Conservation (phyloP, 495 filamentous ascomycete genomes). For the Podospora australis region DNA sequence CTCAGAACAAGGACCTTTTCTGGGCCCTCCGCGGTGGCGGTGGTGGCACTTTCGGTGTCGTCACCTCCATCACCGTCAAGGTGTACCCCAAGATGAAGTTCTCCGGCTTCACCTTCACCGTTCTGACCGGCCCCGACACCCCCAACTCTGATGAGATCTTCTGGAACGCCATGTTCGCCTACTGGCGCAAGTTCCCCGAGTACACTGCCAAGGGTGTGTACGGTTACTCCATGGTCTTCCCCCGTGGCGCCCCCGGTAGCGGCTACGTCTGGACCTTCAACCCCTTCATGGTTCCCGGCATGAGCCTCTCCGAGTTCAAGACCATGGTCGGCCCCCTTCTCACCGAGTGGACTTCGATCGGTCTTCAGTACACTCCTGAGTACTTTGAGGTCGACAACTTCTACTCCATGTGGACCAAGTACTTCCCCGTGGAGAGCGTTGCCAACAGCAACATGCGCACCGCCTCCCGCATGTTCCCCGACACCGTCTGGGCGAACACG, state of each 20-base stretch:
- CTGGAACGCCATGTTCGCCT: conserved; percentile 44
- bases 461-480: conserved; percentile 34
- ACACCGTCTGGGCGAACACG: conserved; percentile 22
- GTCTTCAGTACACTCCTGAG: conserved; percentile 25
- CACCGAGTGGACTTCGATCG: conserved; percentile 28
- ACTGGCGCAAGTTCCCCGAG: conserved; percentile 36
- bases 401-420: conserved; percentile 13
- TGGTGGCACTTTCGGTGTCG: conserved; percentile 46
- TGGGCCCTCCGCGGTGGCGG: conserved; percentile 50
- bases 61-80: conserved; percentile 45
- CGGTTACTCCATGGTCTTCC: conserved; percentile 35
- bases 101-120: conserved; percentile 28
- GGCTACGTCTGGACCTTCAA: conserved; percentile 14
- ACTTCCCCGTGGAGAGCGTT: conserved; percentile 14
- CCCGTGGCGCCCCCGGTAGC: neutral
- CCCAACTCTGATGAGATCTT: conserved; percentile 38
- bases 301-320: conserved; percentile 16
- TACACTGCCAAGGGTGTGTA: conserved; percentile 44
- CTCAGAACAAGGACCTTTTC: conserved; percentile 42
- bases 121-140: conserved; percentile 25
- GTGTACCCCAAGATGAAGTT: conserved; percentile 37
- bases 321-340: conserved; percentile 33
- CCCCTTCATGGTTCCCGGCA: conserved; percentile 20
- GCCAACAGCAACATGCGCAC: conserved; percentile 25
- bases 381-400: conserved; percentile 20